Evolutionary conservation across 179 eudicot genomes (phyloP).

Genomic region (Drosera spatulata): DNA sequence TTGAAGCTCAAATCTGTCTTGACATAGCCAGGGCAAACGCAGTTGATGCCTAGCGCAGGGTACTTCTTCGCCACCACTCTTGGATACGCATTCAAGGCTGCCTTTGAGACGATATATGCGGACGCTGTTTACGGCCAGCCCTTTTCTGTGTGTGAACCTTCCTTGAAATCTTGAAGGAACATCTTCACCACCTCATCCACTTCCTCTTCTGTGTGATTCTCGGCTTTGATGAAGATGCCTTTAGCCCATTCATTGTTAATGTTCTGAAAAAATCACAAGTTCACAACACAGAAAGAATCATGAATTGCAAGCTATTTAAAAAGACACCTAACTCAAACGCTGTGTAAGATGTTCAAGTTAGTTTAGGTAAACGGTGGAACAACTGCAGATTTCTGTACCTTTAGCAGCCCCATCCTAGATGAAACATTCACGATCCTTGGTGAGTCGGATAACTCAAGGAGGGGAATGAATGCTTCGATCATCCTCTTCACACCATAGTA

Average conservation of each 20-base stretch:
- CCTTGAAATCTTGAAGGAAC: slow-evolving; percentile 38
- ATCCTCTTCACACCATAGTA: slow-evolving; percentile 28
- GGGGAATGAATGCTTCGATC: slow-evolving; percentile 26
- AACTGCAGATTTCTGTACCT: slow-evolving; percentile 9
- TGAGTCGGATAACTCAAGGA: slow-evolving; percentile 27
- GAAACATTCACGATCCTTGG: slow-evolving; percentile 45
- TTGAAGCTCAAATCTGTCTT: slow-evolving; percentile 28
- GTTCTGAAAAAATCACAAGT: slow-evolving; percentile 8
- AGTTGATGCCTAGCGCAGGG: slow-evolving; percentile 30
- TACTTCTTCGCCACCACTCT: slow-evolving; percentile 42
- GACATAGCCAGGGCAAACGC: slow-evolving; percentile 46
- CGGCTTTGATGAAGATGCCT: slow-evolving; percentile 13
- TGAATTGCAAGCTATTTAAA: too few species aligned
- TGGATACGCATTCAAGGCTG: slow-evolving; percentile 55
- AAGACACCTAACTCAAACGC: too few species aligned
- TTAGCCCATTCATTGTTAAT: slow-evolving; percentile 15
- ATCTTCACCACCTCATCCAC: slow-evolving; percentile 31
- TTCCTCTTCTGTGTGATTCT: slow-evolving; percentile 40
- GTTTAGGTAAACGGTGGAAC: too few species aligned
- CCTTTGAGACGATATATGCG: slow-evolving; percentile 49
- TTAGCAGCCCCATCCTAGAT: slow-evolving; percentile 18
- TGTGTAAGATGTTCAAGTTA: too few species aligned
- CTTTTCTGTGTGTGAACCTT: slow-evolving; percentile 21
- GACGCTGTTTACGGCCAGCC: slow-evolving; percentile 36
- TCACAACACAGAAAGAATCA: too few species aligned